phyloP scores from a whole-genome alignment of 176 grass and related monocot species.

The Aegilops sharonensis region DNA sequence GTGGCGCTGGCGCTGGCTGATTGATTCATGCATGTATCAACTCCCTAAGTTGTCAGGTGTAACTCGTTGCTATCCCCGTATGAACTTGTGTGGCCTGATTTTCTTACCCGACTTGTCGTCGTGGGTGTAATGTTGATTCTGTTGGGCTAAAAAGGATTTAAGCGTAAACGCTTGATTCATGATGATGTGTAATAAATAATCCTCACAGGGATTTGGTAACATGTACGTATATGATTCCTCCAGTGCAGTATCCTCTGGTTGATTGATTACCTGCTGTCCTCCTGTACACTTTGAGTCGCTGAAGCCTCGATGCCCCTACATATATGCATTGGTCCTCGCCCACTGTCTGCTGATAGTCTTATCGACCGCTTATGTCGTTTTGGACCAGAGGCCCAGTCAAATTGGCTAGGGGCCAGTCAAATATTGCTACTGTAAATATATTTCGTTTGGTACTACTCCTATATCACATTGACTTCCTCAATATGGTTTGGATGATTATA shows the following conservation, averaged over 20 bases:
- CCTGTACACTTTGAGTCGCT: neutral
- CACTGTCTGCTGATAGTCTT: neutral
- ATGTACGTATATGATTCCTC: too few species aligned
- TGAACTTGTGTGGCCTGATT: neutral
- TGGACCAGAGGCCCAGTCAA: neutral
- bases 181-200: neutral
- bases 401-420: too few species aligned
- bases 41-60: neutral
- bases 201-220: neutral
- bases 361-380: neutral
- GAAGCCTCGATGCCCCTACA: neutral
- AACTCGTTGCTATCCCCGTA: neutral
- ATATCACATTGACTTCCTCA: too few species aligned
- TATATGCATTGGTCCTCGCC: neutral
- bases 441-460: too few species aligned
- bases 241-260: neutral
- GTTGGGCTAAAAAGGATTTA: neutral
- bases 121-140: neutral
- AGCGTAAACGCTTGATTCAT: neutral
- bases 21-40: neutral
- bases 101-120: neutral
- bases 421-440: too few species aligned
- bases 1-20: neutral
- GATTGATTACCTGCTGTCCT: neutral
- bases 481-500: too few species aligned